These are phyloP conservation scores for Clitoria ternatea DNA, from an alignment of 306 rosid species.

Conservation along the genomic window DNA sequence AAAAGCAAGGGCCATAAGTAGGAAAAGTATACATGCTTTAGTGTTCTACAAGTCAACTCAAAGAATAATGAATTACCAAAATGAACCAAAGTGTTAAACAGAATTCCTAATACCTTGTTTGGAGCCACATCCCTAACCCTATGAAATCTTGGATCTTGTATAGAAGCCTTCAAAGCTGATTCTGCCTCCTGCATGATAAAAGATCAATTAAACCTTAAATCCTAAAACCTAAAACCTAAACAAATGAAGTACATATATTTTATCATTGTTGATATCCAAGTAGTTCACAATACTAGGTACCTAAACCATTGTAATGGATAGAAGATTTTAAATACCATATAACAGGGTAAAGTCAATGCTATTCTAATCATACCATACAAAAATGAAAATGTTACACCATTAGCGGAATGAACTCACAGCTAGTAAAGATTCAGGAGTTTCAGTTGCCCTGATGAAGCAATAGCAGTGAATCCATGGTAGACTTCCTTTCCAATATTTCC, in stretches of 20 bases:
- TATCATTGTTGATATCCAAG: neutral
- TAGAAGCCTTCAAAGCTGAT: constrained; percentile 58
- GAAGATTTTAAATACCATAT: constrained; percentile 2
- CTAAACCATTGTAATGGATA: neutral
- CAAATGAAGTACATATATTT: neutral
- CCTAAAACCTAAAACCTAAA: too few relatives aligned
- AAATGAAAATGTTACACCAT: neutral
- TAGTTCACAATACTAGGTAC: neutral
- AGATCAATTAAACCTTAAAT: constrained; percentile 16
- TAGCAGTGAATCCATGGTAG: constrained; percentile 94
- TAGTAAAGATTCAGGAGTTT: constrained; percentile 57
- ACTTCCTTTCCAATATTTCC: constrained; percentile 65
- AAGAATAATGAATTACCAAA: neutral
- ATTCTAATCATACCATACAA: neutral
- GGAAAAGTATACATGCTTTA: neutral
- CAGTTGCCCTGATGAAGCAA: constrained; percentile 83
- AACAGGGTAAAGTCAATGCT: neutral
- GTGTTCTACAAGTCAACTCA: constrained; percentile 1
- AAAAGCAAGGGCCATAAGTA: neutral
- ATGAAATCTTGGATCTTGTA: constrained; percentile 62
- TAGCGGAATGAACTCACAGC: constrained; percentile 54
- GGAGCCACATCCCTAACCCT: constrained; percentile 97
- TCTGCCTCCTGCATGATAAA: constrained; percentile 68
- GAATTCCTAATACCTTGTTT: constrained; percentile 60
- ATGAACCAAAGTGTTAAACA: neutral